Conservation (phyloP, 2,329 filamentous ascomycete species). For the Botrytis paeoniae region DNA sequence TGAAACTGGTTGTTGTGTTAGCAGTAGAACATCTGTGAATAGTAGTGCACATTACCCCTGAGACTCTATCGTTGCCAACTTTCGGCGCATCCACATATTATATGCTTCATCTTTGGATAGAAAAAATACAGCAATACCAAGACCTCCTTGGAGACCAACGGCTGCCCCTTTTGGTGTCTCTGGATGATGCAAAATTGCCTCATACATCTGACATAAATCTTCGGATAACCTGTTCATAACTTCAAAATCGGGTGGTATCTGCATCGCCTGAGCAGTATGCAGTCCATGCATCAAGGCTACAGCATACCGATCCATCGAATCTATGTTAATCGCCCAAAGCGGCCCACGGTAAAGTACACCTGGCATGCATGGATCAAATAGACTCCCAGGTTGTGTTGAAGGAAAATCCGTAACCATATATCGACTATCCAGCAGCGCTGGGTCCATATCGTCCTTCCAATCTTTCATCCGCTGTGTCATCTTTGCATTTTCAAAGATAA, state of each 20-base stretch:
- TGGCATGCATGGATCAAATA: constrained; percentile 70
- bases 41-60: constrained; percentile 59
- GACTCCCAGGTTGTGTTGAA: constrained; percentile 43
- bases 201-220: constrained; percentile 73
- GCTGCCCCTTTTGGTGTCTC: constrained; percentile 66
- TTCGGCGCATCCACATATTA: constrained; percentile 74
- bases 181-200: constrained; percentile 72
- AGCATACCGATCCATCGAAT: constrained; percentile 74
- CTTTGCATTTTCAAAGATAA: constrained; percentile 57
- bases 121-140: constrained; percentile 75
- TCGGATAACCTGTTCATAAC: constrained; percentile 58
- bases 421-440: constrained; percentile 57
- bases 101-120: constrained; percentile 72
- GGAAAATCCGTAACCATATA: constrained; percentile 64
- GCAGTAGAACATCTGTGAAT: constrained; percentile 4
- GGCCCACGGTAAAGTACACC: constrained; percentile 68
- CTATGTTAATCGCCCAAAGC: constrained; percentile 70
- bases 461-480: constrained; percentile 48
- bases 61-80: constrained; percentile 74
- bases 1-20: constrained; percentile 59
- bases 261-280: constrained; percentile 60
- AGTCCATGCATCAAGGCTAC: constrained; percentile 78
- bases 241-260: constrained; percentile 48
- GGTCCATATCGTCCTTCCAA: constrained; percentile 58
- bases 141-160: constrained; percentile 68